These are phyloP conservation scores for Aureobasidium musti DNA, from an alignment of 2,329 filamentous ascomycete genomes.

Conservation along the genomic window DNA sequence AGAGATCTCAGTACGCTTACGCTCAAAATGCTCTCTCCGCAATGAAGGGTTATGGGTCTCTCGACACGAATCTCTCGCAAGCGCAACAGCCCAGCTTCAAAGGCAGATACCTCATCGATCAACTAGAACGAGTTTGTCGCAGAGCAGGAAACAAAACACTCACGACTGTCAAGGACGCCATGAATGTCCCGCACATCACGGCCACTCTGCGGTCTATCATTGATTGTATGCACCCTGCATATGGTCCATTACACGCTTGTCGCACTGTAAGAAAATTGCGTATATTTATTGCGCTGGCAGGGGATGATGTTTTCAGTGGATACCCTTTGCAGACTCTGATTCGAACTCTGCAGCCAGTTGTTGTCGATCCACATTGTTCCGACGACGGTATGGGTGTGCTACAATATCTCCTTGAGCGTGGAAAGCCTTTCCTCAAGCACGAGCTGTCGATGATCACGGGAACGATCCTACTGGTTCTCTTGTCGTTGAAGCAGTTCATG, in stretches of 20 bases:
- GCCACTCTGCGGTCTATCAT: slow-evolving; percentile 68
- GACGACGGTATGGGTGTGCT: slow-evolving; percentile 87
- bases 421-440: slow-evolving; percentile 63
- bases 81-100: slow-evolving; percentile 87
- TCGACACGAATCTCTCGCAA: slow-evolving; percentile 65
- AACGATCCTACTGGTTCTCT: slow-evolving; percentile 74
- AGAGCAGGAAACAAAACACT: slow-evolving; percentile 70
- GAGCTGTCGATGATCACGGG: slow-evolving; percentile 78
- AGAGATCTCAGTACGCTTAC: slow-evolving; percentile 53
- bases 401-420: slow-evolving; percentile 75
- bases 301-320: slow-evolving; percentile 66
- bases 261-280: slow-evolving; percentile 83
- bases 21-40: slow-evolving; percentile 65
- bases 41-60: slow-evolving; percentile 70
- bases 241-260: slow-evolving; percentile 85
- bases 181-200: slow-evolving; percentile 38
- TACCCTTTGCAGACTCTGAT: slow-evolving; percentile 92
- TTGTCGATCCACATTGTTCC: slow-evolving; percentile 82
- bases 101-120: slow-evolving; percentile 71
- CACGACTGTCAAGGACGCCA: slow-evolving; percentile 57
- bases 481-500: slow-evolving; percentile 75
- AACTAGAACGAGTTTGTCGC: slow-evolving; percentile 76
- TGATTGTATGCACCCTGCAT: slow-evolving; percentile 75
- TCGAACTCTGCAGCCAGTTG: slow-evolving; percentile 73
- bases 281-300: slow-evolving; percentile 76